Evolutionary conservation across 2,329 filamentous ascomycete genomes (phyloP).

Genomic region (Beauveria scarabaeidicola): DNA sequence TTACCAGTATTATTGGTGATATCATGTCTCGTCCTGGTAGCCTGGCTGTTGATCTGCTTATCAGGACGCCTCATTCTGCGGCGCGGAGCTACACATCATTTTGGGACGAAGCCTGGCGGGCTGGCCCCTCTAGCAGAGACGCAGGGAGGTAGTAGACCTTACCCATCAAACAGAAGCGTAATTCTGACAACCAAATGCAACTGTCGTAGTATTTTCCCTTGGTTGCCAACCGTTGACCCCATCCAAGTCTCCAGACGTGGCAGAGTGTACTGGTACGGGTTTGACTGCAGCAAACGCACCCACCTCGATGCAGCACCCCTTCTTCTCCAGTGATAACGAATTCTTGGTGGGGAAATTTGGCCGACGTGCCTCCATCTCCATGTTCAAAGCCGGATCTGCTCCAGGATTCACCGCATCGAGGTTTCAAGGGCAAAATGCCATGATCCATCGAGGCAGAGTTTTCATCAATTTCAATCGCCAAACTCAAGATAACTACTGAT

Average conservation of each 20-base stretch:
- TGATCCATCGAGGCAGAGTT: background rate
- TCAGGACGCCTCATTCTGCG: background rate
- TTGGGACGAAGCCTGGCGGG: background rate
- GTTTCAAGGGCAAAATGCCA: background rate
- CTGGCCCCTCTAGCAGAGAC: conserved; percentile 4
- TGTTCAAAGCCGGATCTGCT: background rate
- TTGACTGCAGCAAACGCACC: background rate
- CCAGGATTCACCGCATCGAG: background rate
- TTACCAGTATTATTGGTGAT: no score
- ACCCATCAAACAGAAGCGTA: background rate
- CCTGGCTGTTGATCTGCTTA: conserved; percentile 1
- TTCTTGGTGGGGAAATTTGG: background rate
- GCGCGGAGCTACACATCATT: background rate
- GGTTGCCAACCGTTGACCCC: no score
- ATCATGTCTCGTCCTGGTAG: background rate
- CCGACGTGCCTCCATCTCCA: background rate
- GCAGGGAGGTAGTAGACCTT: conserved; percentile 1
- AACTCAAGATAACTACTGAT: background rate
- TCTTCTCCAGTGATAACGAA: background rate
- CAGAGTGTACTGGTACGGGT: background rate
- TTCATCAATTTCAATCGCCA: background rate
- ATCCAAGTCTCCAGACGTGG: no score
- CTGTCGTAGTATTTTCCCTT: no score
- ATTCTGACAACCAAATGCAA: no score
- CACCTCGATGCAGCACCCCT: background rate